Base-by-base conservation (phyloP, 2,329 filamentous ascomycete genomes). In the Microdochium trichocladiopsis region DNA sequence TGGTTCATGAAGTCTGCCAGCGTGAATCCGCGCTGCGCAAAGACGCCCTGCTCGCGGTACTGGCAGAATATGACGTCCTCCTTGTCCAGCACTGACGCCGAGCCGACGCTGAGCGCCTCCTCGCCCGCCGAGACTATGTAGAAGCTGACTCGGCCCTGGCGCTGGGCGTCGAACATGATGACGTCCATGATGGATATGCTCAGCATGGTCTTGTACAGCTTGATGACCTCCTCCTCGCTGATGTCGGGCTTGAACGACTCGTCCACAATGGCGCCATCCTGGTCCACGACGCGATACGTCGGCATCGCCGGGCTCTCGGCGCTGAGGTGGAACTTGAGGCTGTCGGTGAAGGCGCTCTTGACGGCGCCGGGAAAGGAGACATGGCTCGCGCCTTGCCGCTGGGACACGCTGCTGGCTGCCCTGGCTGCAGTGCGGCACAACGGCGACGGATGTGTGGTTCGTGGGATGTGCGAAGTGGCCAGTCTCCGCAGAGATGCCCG, bases 81-180 rank as follows among this genome's bases (percentile, higher is more conserved):
- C n/a, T 80, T 82, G n/a, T 83, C 78, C 54, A 99, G 70, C 12
- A 90, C 91, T 23, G 90, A 91, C 0, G 92, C 90, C 2, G 88
- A 92, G 1, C 91, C 94, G 2, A 99, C 86, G 45, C 90, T 89
- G 50, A 96, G 91, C 31, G 93, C 94, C 76, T 99, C 94, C 73
- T 96, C 92, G 53, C 92, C 92, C 1, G 91, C 89, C 36, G 88
- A 93, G 63, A 93, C 93, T 89, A 99, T 97, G 71, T 99, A 99
- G 72, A 99, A 99, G 68, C 87, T 92, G 52, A 96, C 72, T 21
- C 90, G 83, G n/a, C 92, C 92, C 70, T 99, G 94, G 47, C 94
- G 80, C 71, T 99, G 94, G 1, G 94, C 92, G 64, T 99, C 94
- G 64, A 96, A 96, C 92, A 97, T 97, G 66, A 97, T 88, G 52